A percentile compares a stretch with the other conserved stretches of the same genome.
phyloP scores from a whole-genome alignment of 2,329 filamentous ascomycete genomes.

The Cryphonectria naterciae region DNA sequence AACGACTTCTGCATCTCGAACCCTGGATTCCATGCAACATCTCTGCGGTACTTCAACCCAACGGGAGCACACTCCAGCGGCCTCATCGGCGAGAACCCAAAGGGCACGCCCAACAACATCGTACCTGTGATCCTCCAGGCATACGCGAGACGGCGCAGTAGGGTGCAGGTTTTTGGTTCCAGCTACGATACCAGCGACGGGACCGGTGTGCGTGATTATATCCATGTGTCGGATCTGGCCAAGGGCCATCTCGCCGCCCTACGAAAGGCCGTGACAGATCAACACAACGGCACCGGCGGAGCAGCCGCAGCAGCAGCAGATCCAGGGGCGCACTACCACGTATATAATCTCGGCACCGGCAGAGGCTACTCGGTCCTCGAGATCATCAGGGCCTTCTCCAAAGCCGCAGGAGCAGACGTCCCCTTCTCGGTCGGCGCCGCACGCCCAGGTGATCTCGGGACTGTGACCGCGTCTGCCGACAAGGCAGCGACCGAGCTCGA shows the following conservation, averaged over 20 bases:
- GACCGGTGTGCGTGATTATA: slow-evolving; percentile 26
- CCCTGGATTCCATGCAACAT: slow-evolving; percentile 20
- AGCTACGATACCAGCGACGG: slow-evolving; percentile 26
- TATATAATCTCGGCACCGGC: slow-evolving; percentile 27
- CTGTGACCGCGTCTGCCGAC: slow-evolving; percentile 22
- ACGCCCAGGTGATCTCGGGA: slow-evolving; percentile 22
- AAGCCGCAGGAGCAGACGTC: slow-evolving; percentile 20
- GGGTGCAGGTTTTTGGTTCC: slow-evolving; percentile 26
- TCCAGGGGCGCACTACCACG: slow-evolving; percentile 16
- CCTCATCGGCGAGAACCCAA: slow-evolving; percentile 26
- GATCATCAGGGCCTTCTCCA: slow-evolving; percentile 26
- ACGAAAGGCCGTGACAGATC: slow-evolving; percentile 22
- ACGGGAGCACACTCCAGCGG: slow-evolving; percentile 26
- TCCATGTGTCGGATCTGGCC: slow-evolving; percentile 25
- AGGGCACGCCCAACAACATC: slow-evolving; percentile 27
- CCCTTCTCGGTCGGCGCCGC: slow-evolving; percentile 23
- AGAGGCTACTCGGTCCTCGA: slow-evolving; percentile 27
- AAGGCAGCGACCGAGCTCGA: slow-evolving; percentile 28
- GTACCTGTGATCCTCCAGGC: slow-evolving; percentile 28
- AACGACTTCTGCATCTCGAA: slow-evolving; percentile 25
- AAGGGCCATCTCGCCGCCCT: slow-evolving; percentile 27
- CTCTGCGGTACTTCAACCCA: slow-evolving; percentile 26
- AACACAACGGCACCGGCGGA: background rate
- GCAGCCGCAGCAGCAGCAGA: background rate
- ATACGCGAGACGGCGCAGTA: slow-evolving; percentile 24